These are phyloP conservation scores for Cyclostephanos tholiformis DNA, from an alignment of 108 stramenopile genomes.

Conservation along the genomic window DNA sequence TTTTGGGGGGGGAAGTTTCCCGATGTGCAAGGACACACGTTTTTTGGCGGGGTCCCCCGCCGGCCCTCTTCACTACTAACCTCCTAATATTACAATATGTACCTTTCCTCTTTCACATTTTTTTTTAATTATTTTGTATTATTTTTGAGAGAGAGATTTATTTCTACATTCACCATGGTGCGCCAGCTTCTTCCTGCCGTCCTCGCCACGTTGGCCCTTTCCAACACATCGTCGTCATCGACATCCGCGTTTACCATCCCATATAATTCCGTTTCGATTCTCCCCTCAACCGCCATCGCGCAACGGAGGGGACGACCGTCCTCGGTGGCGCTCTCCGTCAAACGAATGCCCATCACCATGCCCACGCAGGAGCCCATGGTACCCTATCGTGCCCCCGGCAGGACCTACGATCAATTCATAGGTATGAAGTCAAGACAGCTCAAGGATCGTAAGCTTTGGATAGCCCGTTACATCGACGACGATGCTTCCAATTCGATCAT, in stretches of 20 bases:
- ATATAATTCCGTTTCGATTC: constrained; percentile 3
- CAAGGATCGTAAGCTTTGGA: constrained; percentile 91
- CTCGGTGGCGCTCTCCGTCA: constrained; percentile 27
- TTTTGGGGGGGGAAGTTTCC: too few relatives aligned
- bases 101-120: too few relatives aligned
- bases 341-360: constrained; percentile 73
- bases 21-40: too few relatives aligned
- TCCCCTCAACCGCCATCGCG: neutral
- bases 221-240: constrained; percentile 12
- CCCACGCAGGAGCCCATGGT: constrained; percentile 84
- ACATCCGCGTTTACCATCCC: constrained; percentile 31
- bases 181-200: neutral
- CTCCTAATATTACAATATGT: too few relatives aligned
- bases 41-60: too few relatives aligned
- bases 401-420: constrained; percentile 74
- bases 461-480: constrained; percentile 88
- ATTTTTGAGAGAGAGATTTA: too few relatives aligned
- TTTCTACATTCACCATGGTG: neutral
- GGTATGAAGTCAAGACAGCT: constrained; percentile 89
- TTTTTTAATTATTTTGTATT: too few relatives aligned
- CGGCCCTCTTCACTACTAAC: too few relatives aligned
- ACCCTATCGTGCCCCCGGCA: constrained; percentile 79
- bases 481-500: constrained; percentile 91
- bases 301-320: neutral
- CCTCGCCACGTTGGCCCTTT: constrained; percentile 11